Percentiles rank a stretch among this genome's conserved stretches.
Conservation (phyloP, 345 rosid species). For the Salix koriyanagi region DNA sequence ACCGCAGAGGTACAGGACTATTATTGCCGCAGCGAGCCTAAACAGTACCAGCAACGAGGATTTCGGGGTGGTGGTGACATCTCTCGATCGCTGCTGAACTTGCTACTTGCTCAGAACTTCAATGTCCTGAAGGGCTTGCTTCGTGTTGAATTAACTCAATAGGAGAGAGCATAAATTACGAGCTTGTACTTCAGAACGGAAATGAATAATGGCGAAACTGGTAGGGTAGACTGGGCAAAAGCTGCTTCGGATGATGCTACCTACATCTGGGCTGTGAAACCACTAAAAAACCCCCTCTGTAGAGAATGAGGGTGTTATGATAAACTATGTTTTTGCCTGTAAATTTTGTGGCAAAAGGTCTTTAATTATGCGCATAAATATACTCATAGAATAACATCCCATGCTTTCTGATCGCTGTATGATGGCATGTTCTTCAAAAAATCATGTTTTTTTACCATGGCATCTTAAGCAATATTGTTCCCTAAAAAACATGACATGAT, state of each 20-base stretch:
- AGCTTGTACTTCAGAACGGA: neutral
- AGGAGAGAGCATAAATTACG: neutral
- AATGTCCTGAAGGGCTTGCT: neutral
- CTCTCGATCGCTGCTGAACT: neutral
- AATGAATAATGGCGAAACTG: neutral
- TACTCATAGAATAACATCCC: too few species aligned
- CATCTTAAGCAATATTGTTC: too few species aligned
- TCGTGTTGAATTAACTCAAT: neutral
- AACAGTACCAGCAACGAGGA: slow-evolving; percentile 1
- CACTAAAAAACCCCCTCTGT: neutral
- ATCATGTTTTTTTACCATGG: too few species aligned
- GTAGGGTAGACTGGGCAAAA: neutral
- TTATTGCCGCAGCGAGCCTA: neutral
- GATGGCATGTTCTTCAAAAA: neutral
- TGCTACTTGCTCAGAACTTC: neutral
- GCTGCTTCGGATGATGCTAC: neutral
- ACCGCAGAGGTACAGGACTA: neutral
- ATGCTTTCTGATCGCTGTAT: neutral
- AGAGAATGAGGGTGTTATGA: too few species aligned
- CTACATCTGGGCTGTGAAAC: neutral
- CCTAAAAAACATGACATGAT: too few species aligned
- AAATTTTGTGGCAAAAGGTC: too few species aligned
- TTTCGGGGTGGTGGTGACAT: neutral
- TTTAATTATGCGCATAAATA: too few species aligned
- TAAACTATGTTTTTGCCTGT: neutral